Conservation (phyloP, 2,329 filamentous ascomycete genomes). For the Colletotrichum ledebouriae region DNA sequence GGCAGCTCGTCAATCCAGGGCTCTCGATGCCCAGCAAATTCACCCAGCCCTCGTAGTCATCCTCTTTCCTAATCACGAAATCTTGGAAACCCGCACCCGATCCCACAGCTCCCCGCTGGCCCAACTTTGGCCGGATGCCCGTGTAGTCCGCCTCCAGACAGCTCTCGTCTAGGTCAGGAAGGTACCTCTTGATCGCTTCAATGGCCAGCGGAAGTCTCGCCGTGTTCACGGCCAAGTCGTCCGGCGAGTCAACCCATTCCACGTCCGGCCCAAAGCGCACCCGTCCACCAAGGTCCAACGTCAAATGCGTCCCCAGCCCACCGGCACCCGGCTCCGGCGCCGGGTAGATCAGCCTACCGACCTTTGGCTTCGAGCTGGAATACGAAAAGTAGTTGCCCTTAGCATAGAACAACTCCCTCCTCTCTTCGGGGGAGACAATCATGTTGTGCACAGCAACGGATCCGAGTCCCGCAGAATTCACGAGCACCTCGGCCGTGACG, state of each 20-base stretch:
- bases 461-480: constrained; percentile 89
- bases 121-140: constrained; percentile 90
- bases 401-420: constrained; percentile 79
- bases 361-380: constrained; percentile 69
- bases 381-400: constrained; percentile 98
- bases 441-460: constrained; percentile 86
- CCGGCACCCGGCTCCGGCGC: constrained; percentile 84
- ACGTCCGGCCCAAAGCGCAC: constrained; percentile 95
- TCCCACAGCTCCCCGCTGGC: constrained; percentile 68
- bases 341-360: constrained; percentile 86
- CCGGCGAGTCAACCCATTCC: constrained; percentile 85
- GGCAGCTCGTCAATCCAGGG: constrained; percentile 86
- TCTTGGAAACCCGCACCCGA: constrained; percentile 81
- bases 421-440: constrained; percentile 72
- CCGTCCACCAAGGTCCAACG: constrained; percentile 86
- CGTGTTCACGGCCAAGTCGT: constrained; percentile 77
- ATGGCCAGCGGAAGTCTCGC: constrained; percentile 76
- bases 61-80: constrained; percentile 83
- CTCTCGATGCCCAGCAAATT: constrained; percentile 95
- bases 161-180: constrained; percentile 78
- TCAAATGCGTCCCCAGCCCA: constrained; percentile 93
- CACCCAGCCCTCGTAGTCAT: constrained; percentile 85
- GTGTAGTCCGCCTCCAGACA: constrained; percentile 86
- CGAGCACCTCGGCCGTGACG: constrained; percentile 80
- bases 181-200: constrained; percentile 80